Evolutionary conservation across 176 grass and related monocot genomes (phyloP).

Genomic region (Triticum monococcum): DNA sequence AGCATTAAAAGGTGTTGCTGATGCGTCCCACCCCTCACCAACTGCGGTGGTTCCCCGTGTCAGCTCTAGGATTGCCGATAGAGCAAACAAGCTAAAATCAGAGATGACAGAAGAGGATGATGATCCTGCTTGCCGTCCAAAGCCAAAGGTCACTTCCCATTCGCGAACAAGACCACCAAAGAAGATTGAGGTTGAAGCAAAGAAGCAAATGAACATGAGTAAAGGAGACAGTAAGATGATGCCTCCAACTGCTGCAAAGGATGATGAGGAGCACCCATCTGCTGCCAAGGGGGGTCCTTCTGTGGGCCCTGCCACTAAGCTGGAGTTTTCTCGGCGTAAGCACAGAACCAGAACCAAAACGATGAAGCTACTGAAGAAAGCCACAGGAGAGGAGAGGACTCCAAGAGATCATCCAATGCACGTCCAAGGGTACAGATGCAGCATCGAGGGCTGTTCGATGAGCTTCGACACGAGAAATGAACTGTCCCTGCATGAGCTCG

Average conservation of each 20-base stretch:
- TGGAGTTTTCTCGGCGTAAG: constrained; percentile 59
- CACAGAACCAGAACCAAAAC: constrained; percentile 23
- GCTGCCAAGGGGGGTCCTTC: constrained; percentile 57
- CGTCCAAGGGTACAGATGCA: constrained; percentile 46
- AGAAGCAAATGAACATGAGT: constrained; percentile 44
- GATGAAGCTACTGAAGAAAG: constrained; percentile 46
- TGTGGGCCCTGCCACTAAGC: constrained; percentile 55
- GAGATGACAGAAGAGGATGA: constrained; percentile 32
- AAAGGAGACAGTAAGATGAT: neutral
- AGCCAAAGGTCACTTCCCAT: constrained; percentile 30
- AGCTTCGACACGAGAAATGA: constrained; percentile 63
- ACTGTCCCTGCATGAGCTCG: constrained; percentile 60
- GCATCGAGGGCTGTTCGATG: constrained; percentile 76
- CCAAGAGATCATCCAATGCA: constrained; percentile 30
- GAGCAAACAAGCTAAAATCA: constrained; percentile 35
- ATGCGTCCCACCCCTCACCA: constrained; percentile 24
- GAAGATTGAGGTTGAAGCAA: constrained; percentile 38
- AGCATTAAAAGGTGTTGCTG: constrained; percentile 26
- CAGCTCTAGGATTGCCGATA: constrained; percentile 50
- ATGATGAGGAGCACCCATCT: constrained; percentile 35
- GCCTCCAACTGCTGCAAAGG: constrained; percentile 23
- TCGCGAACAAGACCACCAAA: constrained; percentile 34
- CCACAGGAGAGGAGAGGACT: neutral
- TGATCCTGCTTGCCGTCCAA: constrained; percentile 15
- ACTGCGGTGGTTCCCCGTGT: constrained; percentile 44